phyloP scores from a whole-genome alignment of 495 filamentous ascomycete species.

The Jackrogersella multiformis region DNA sequence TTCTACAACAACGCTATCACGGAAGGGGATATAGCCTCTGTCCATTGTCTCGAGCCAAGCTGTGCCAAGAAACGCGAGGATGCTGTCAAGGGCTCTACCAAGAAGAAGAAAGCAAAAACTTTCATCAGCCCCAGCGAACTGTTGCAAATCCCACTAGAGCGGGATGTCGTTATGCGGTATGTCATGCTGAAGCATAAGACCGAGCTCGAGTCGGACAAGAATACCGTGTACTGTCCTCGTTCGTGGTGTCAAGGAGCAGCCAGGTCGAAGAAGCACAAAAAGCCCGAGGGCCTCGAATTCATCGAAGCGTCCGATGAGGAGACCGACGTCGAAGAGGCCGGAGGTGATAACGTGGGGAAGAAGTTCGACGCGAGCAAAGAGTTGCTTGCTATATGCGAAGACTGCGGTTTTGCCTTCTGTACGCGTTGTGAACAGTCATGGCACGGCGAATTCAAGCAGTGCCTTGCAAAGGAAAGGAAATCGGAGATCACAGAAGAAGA shows the following conservation, averaged over 20 bases:
- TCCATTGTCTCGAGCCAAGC: conserved; percentile 79
- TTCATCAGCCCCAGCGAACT: conserved; percentile 88
- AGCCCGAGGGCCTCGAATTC: conserved; percentile 65
- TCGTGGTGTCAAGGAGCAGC: conserved; percentile 95
- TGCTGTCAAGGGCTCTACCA: conserved; percentile 37
- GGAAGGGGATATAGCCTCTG: conserved; percentile 79
- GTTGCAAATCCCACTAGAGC: conserved; percentile 79
- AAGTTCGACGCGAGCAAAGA: conserved; percentile 44
- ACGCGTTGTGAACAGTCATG: conserved; percentile 70
- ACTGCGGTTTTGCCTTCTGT: conserved; percentile 94
- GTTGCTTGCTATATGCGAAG: conserved; percentile 80
- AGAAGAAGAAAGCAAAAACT: conserved; percentile 60
- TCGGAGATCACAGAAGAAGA: conserved; percentile 82
- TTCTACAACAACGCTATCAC: conserved; percentile 89
- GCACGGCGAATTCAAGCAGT: conserved; percentile 82
- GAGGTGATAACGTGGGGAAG: conserved; percentile 40
- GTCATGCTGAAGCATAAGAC: conserved; percentile 90
- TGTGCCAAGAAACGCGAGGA: conserved; percentile 71
- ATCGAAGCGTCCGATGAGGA: conserved; percentile 61
- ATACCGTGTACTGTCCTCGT: conserved; percentile 92
- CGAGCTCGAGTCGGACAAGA: conserved; percentile 87
- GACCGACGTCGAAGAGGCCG: conserved; percentile 51
- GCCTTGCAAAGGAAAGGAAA: conserved; percentile 66
- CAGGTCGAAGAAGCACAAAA: conserved; percentile 79
- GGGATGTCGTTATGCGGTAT: conserved; percentile 82